Base-by-base conservation (phyloP, 331 rosid species). In the Malus hybrid region DNA sequence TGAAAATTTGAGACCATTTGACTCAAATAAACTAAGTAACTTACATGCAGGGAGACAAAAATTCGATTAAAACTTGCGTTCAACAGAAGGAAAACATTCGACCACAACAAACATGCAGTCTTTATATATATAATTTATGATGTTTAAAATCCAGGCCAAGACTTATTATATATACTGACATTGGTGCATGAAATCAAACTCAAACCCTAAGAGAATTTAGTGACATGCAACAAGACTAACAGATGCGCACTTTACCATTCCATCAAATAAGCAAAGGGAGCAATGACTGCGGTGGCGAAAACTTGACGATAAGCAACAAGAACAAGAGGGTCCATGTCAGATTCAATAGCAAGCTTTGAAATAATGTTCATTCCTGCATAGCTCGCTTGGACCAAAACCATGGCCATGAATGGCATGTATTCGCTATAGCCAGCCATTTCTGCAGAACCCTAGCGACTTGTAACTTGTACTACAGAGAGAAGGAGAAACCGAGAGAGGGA, bases 301-400 rank as follows among this genome's bases (percentile, higher is more conserved):
- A 94, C 58, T 75, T 92, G 99, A 0, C 99, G 82, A 55, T 94
- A 94, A 42, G 96, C 86, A 36, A 86, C 96, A 18, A 94, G 97
- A 39, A 94, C 79, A 1, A 92, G 77, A 6, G 97, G 99, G 80
- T 82, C 86, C 97, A 90, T 89, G 58, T 93, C 93, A 52, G 93
- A 82, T 65, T 88, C 79, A 29, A 94, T 63, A 1, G 97, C 96
- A 16, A 94, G 91, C 86, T 90, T 92, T 18, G 99, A 90, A 7
- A 81, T 87, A 2, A 92, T 84, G 32, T 83, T 94, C 92, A 94
- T 77, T 15, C 85, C 93, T 0, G 96, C 88, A 69, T 87, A 94
- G 2, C 77, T 76, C 1, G 77, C 2, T 74, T 94, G 99, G 39
- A 82, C 82, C 0, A 89, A 10, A n/a, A 87, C 72, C 95, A 92